Base-by-base conservation (phyloP, 768 basidiomycete genomes). In the Amanita molliuscula region DNA sequence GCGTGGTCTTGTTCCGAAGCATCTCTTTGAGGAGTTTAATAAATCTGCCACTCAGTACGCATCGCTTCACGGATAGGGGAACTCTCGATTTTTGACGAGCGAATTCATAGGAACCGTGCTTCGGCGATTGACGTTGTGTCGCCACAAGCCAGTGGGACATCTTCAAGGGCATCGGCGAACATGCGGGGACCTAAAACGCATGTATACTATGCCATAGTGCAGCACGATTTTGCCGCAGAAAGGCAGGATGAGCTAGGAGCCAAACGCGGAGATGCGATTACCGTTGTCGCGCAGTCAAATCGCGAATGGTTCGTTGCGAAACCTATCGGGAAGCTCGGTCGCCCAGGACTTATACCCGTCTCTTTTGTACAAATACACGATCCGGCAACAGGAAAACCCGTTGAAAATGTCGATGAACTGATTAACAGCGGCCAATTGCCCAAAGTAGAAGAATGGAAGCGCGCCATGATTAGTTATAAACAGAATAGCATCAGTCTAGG, bases 291-390 rank as follows among this genome's bases (percentile, higher is more conserved):
- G 0, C 96, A 98, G 65, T 97, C 94, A n/a, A 99, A 98, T 62
- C 90, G 92, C 55, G 96, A 99, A 65, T 99, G 96, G 96, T 98
- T 97, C 65, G 96, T 99, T 43, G 96, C 96, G 23, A 99, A 99
- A 67, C 92, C 95, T 10, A 99, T 99, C 59, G 92, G 93, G 35
- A 77, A 81, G 49, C 78, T 99, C 16, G 95, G 96, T 26, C 85
- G 94, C 48, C 96, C 96, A 0, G 96, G 96, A 45, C 77, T 99
- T 51, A 98, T 99, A 51, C 96, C 96, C 5, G 94, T 92, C 46
- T 82, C 95, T 1, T 98, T 98, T 63, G 95, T 99, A 57, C 86
- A 98, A 66, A 86, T 98, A 43, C 88, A 92, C 51, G 94, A 99
- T 65, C 94, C 94, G 16, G 70, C 79, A 8, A 92, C 96, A 21